These are phyloP conservation scores for Epichloe coenophiala DNA, from an alignment of 2,329 filamentous ascomycete genomes.

Conservation along the genomic window DNA sequence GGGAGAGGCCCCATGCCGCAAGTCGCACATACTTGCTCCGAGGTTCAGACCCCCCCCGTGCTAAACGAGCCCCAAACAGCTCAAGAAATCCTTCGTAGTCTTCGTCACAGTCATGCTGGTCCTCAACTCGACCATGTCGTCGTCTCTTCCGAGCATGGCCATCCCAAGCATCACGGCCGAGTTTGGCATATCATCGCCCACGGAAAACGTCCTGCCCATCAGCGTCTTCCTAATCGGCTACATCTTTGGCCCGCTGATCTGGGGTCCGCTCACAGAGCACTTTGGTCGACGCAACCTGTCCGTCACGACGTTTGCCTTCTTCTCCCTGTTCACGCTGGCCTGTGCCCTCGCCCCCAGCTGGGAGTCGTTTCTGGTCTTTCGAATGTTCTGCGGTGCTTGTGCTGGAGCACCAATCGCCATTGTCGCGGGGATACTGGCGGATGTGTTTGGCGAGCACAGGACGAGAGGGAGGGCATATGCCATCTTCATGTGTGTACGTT, in stretches of 20 bases:
- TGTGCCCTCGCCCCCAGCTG: constrained; percentile 38
- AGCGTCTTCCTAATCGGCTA: constrained; percentile 53
- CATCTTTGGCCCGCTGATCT: constrained; percentile 45
- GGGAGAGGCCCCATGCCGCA: too few relatives aligned
- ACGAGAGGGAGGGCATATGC: constrained; percentile 47
- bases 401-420: constrained; percentile 45
- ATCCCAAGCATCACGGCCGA: constrained; percentile 41
- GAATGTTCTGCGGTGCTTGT: constrained; percentile 35
- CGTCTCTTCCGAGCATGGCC: constrained; percentile 50
- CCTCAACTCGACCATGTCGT: constrained; percentile 55
- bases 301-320: constrained; percentile 28
- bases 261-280: constrained; percentile 53
- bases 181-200: constrained; percentile 38
- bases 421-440: constrained; percentile 48
- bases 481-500: constrained; percentile 45
- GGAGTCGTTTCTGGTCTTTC: constrained; percentile 39
- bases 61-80: constrained; percentile 17
- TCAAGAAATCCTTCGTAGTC: constrained; percentile 40
- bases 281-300: constrained; percentile 37
- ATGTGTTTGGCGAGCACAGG: constrained; percentile 39
- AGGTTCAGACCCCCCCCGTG: too few relatives aligned
- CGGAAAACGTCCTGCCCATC: constrained; percentile 40
- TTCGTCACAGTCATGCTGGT: constrained; percentile 44
- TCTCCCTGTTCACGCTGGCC: constrained; percentile 35
- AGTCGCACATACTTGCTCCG: too few relatives aligned